These are phyloP conservation scores for Exophiala dermatitidis DNA, from an alignment of 2,329 filamentous ascomycete species.

Conservation along the genomic window DNA sequence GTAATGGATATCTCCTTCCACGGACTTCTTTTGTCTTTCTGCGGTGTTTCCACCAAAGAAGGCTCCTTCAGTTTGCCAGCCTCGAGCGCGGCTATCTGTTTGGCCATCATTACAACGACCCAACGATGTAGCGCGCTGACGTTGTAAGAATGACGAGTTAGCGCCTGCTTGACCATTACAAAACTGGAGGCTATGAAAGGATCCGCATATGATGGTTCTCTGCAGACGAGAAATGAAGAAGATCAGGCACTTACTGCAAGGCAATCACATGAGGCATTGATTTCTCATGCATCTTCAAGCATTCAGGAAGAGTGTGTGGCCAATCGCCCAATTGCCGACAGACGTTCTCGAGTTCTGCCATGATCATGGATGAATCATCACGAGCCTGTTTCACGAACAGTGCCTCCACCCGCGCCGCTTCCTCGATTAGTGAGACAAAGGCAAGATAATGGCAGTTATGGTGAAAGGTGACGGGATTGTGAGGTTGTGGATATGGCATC, in stretches of 20 bases:
- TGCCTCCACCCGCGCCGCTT: constrained; percentile 11
- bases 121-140: constrained; percentile 16
- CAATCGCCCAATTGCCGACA: constrained; percentile 27
- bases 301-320: constrained; percentile 27
- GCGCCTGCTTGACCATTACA: too few relatives aligned
- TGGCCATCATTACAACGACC: constrained; percentile 29
- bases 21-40: constrained; percentile 12
- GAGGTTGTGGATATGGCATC: constrained; percentile 27
- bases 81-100: constrained; percentile 15
- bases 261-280: constrained; percentile 28
- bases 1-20: constrained; percentile 26
- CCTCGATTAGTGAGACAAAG: constrained; percentile 21
- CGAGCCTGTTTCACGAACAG: constrained; percentile 11
- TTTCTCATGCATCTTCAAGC: constrained; percentile 24
- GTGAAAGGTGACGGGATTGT: constrained; percentile 26
- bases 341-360: constrained; percentile 11
- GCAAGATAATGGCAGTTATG: constrained; percentile 26
- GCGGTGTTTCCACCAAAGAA: constrained; percentile 22
- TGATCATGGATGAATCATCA: constrained; percentile 14
- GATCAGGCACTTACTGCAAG: constrained; percentile 27
- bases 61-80: constrained; percentile 6
- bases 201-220: too few relatives aligned
- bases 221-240: background rate
- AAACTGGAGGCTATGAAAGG: too few relatives aligned
- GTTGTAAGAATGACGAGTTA: background rate